Base-by-base conservation (phyloP, 768 basidiomycete genomes). In the Boletus subcaerulescens region DNA sequence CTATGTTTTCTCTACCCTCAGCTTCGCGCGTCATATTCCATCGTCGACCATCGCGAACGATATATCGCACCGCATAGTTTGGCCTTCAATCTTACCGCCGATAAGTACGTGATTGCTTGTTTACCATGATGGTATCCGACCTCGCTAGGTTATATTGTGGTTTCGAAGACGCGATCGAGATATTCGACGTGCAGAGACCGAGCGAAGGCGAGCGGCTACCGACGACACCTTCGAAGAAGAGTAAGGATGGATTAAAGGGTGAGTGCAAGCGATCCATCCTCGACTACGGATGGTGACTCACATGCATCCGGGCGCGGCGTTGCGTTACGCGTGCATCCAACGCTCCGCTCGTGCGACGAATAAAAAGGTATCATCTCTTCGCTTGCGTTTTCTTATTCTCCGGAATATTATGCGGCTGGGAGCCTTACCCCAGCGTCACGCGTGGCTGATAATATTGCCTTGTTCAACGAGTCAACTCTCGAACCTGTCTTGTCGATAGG, bases 11-110 rank as follows among this genome's bases (percentile, higher is more conserved):
- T 35, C 17, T 39, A 17, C 24, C 31, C 4, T n/a, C 35, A 97
- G 95, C 80, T 92, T 18, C 83, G 95, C 17, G 96, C 94, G 0
- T 94, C 92, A 1, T 98, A 98, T 69, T 78, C 78, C 39, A 96
- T 98, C 38, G 81, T 98, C 11, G 94, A 98, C 68, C 95, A 98
- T 63, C 77, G 89, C n/a, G 96, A 98, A 72, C 81, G 94, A 32
- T 84, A 91, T 50, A 77, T 97, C 39, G 93, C 92, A 0, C 94
- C 96, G 0, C 88, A 93, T 51, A 83, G 84, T 60, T 75, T 98
- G 55, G 78, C 87, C 0, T 98, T 97, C 71, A 90, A 91, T 60
- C 68, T 77, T 2, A 72, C 80, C 5, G 84, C 82, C 0, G 76
- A 84, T 35, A 87, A 79, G 93, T 93, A 52, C 40, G 45, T 45